Conservation (phyloP, 768 basidiomycete species). For the Naganishia vishniacii region DNA sequence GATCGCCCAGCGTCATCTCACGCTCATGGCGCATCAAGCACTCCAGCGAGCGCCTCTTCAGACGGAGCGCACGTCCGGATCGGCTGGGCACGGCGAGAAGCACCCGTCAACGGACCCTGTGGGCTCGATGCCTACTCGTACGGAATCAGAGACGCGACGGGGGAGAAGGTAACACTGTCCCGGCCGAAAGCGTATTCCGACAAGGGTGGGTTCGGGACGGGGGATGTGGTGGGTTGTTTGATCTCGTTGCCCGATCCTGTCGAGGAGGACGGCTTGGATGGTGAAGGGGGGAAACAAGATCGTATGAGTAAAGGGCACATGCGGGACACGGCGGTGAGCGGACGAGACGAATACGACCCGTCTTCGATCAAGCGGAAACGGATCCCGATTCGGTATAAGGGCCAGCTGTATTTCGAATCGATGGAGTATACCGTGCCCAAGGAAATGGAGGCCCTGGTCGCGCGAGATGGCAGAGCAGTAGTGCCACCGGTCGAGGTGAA, state of each 20-base stretch:
- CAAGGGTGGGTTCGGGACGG: conserved; percentile 61
- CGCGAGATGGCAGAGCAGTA: conserved; percentile 51
- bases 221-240: conserved; percentile 89
- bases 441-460: conserved; percentile 87
- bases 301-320: neutral
- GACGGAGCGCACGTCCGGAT: conserved; percentile 80
- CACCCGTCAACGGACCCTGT: conserved; percentile 84
- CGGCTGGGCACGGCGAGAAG: conserved; percentile 88
- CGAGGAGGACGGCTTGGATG: neutral
- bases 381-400: conserved; percentile 88
- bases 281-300: neutral
- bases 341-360: conserved; percentile 64
- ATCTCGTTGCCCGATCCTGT: conserved; percentile 64
- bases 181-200: conserved; percentile 67
- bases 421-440: conserved; percentile 80
- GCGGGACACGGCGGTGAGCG: neutral
- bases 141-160: conserved; percentile 81
- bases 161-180: conserved; percentile 82
- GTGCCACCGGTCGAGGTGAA: conserved; percentile 39
- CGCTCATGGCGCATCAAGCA: too few species aligned
- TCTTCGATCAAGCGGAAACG: conserved; percentile 80
- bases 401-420: conserved; percentile 94
- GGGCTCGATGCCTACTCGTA: conserved; percentile 93
- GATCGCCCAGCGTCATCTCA: too few species aligned
- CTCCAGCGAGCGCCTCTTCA: too few species aligned